Percentiles rank a stretch among this genome's conserved stretches.
These are phyloP conservation scores for Cryptococcus sp. DNA, from an alignment of 1,284 basidiomycete genomes.

Conservation along the genomic window DNA sequence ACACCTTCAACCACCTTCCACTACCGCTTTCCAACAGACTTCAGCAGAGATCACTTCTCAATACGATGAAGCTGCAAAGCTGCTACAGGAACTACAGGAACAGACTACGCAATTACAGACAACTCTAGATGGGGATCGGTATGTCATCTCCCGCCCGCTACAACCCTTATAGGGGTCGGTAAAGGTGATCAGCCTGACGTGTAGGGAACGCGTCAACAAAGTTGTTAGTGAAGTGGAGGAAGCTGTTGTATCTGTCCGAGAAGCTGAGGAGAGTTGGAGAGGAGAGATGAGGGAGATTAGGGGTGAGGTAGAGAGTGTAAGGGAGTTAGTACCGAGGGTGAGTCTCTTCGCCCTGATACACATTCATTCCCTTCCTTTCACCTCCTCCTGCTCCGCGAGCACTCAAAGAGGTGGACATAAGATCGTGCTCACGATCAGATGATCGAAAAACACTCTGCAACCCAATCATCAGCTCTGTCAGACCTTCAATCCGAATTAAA, in stretches of 20 bases:
- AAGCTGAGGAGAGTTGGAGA: conserved; percentile 71
- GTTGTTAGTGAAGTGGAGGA: conserved; percentile 75
- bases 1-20: conserved; percentile 82
- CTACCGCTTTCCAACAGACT: conserved; percentile 85
- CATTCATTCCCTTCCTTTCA: background rate
- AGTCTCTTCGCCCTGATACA: conserved; percentile 9
- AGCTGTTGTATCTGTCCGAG: conserved; percentile 69
- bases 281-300: conserved; percentile 89
- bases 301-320: conserved; percentile 83
- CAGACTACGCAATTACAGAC: conserved; percentile 68
- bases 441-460: conserved; percentile 88
- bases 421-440: conserved; percentile 58
- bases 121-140: conserved; percentile 72
- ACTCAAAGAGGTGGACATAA: no score
- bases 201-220: conserved; percentile 65
- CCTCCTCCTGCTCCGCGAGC: background rate
- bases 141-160: background rate
- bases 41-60: conserved; percentile 79
- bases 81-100: conserved; percentile 55
- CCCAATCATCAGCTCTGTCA: conserved; percentile 59
- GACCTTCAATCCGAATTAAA: conserved; percentile 87
- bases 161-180: no score
- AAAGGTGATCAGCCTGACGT: background rate
- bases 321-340: conserved; percentile 87
- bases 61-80: conserved; percentile 84